phyloP scores from a whole-genome alignment of 108 stramenopile species.

The Cyclotella choctawhatcheeana region DNA sequence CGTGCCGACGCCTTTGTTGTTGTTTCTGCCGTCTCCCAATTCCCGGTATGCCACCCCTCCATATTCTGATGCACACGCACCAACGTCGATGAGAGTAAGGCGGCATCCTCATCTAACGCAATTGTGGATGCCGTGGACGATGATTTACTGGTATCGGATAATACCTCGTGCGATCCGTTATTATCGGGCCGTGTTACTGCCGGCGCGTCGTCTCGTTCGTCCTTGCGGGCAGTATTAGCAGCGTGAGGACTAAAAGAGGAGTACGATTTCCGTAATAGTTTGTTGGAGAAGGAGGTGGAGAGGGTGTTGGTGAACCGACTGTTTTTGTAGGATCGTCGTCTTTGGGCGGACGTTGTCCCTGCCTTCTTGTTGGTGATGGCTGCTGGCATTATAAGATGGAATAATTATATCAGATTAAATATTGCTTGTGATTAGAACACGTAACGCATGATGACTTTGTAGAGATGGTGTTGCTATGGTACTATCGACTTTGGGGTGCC shows the following conservation, averaged over 20 bases:
- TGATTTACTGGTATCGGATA: background rate
- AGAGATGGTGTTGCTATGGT: no score
- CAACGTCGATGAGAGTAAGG: slow-evolving; percentile 12
- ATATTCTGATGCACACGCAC: background rate
- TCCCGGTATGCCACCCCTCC: slow-evolving; percentile 7
- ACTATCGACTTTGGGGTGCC: no score
- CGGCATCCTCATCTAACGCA: background rate
- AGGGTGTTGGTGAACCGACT: background rate
- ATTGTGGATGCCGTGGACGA: no score
- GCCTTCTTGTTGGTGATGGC: no score
- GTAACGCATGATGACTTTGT: no score
- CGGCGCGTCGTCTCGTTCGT: background rate
- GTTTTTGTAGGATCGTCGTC: slow-evolving; percentile 4
- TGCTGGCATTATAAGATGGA: no score
- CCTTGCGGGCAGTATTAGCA: background rate
- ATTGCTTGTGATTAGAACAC: no score
- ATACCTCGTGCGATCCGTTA: background rate
- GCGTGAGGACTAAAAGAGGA: background rate
- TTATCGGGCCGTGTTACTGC: background rate
- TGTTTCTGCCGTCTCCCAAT: background rate
- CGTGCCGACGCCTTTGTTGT: background rate
- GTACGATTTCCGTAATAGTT: background rate
- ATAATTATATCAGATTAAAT: no score
- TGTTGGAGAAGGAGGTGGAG: background rate
- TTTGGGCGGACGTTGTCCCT: no score